These are phyloP conservation scores for Ceratobasidium sp. DNA, from an alignment of 1,284 basidiomycete species.

Conservation along the genomic window DNA sequence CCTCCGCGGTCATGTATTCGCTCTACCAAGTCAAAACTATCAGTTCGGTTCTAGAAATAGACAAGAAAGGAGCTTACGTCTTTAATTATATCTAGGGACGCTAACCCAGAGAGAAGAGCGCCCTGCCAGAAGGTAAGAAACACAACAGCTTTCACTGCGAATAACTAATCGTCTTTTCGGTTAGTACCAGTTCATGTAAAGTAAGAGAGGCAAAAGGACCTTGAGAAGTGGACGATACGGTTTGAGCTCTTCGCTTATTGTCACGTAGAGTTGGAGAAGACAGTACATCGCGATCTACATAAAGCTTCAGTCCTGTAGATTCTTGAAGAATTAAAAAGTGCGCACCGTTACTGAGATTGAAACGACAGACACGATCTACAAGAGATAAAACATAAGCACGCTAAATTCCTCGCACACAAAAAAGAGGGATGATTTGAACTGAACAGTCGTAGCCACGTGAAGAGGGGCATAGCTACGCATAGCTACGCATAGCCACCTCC, in stretches of 20 bases:
- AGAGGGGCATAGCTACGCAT: too few relatives aligned
- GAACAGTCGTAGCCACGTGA: too few relatives aligned
- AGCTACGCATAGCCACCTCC: neutral
- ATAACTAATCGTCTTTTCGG: conserved; percentile 53
- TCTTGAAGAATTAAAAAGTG: neutral
- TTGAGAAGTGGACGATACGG: conserved; percentile 75
- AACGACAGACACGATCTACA: conserved; percentile 68
- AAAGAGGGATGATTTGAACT: too few relatives aligned
- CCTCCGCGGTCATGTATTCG: conserved; percentile 66
- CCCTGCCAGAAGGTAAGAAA: conserved; percentile 86
- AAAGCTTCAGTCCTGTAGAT: too few relatives aligned
- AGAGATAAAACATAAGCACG: neutral
- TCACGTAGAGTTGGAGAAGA: conserved; percentile 77
- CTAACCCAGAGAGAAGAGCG: conserved; percentile 68
- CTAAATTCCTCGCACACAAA: too few relatives aligned
- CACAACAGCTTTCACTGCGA: conserved; percentile 78
- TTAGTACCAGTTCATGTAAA: neutral
- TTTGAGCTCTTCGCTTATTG: conserved; percentile 65
- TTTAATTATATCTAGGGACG: conserved; percentile 71
- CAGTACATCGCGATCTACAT: conserved; percentile 77
- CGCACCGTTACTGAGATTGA: conserved; percentile 72
- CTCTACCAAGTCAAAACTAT: conserved; percentile 14
- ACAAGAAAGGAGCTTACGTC: conserved; percentile 58
- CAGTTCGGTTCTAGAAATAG: neutral
- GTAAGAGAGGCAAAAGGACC: conserved; percentile 42